Conservation (phyloP, 148 eudicot species). For the Suaeda aralocaspica region DNA sequence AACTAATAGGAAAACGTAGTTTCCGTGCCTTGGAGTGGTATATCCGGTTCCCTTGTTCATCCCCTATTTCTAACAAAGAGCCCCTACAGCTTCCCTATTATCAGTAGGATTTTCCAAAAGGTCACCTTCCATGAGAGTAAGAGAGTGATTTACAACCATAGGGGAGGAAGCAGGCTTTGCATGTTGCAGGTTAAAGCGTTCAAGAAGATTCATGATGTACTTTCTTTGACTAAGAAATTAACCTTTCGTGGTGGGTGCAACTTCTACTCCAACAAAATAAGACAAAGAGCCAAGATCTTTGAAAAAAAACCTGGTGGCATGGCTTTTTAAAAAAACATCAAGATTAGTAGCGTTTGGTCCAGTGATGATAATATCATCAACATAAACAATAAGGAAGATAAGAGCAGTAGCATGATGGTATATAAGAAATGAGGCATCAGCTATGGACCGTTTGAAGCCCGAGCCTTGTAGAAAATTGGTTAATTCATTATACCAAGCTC, state of each 20-base stretch:
- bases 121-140: background rate
- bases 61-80: too few species aligned
- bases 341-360: background rate
- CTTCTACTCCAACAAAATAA: background rate
- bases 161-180: background rate
- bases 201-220: background rate
- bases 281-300: background rate
- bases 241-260: background rate
- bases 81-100: background rate
- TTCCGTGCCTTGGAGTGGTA: too few species aligned
- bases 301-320: background rate
- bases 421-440: too few species aligned
- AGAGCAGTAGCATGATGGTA: too few species aligned
- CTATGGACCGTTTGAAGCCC: too few species aligned
- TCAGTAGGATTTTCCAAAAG: background rate
- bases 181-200: background rate
- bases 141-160: background rate
- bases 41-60: too few species aligned
- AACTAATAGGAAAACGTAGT: too few species aligned
- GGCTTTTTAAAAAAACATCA: background rate
- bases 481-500: too few species aligned
- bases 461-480: too few species aligned
- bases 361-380: too few species aligned
- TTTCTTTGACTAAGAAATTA: background rate
- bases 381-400: background rate